Evolutionary conservation across 2,329 filamentous ascomycete species (phyloP).

Genomic region (Aspergillus clavatus): DNA sequence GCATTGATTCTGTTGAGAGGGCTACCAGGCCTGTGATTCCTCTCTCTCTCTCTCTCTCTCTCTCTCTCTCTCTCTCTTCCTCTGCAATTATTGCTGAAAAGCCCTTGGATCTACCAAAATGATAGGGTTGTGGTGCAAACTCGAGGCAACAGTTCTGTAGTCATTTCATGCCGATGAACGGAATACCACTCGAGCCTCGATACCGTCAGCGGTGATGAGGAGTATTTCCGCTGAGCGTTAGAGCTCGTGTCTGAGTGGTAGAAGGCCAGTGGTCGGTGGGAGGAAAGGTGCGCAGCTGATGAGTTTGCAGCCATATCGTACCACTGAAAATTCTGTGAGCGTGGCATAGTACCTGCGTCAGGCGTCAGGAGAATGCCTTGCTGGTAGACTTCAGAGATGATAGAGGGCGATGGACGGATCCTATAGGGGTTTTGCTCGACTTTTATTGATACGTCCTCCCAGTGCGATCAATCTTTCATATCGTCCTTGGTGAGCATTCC

Average conservation of each 20-base stretch:
- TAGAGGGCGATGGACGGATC: not conserved
- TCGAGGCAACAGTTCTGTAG: not conserved
- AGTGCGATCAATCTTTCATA: slow-evolving; percentile 6
- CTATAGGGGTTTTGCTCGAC: not conserved
- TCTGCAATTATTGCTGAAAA: no score
- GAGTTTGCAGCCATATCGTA: not conserved
- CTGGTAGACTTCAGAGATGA: not conserved
- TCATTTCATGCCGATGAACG: not conserved
- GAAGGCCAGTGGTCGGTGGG: not conserved
- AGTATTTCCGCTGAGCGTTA: not conserved
- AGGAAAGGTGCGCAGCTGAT: not conserved
- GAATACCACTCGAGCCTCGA: not conserved
- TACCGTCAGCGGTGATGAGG: not conserved
- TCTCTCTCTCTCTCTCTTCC: no score
- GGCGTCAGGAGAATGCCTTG: no score
- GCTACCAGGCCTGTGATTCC: no score
- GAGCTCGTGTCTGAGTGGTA: not conserved
- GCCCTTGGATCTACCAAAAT: no score
- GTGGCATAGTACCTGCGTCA: not conserved
- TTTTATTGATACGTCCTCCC: slow-evolving; percentile 5
- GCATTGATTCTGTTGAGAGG: no score
- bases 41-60: no score
- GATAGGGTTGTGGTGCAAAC: not conserved
- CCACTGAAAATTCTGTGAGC: not conserved
- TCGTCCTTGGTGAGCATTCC: slow-evolving; percentile 31